These are phyloP conservation scores for Pezicula radicicola DNA, from an alignment of 2,329 filamentous ascomycete species.

Conservation along the genomic window DNA sequence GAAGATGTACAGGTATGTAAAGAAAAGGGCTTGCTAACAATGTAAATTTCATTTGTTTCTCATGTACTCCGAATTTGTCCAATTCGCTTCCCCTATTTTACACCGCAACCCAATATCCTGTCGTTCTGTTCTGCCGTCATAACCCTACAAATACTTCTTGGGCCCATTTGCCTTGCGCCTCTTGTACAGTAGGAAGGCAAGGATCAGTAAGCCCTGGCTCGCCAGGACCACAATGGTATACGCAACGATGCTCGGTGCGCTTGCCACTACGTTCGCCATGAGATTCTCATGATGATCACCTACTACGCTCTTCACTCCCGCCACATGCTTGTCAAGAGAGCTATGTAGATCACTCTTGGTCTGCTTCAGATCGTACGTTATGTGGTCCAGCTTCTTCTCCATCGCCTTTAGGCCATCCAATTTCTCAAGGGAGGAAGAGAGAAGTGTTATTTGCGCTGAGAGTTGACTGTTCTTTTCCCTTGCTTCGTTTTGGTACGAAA, in stretches of 20 bases:
- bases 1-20: too few relatives aligned
- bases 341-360: slow-evolving; percentile 48
- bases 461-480: slow-evolving; percentile 12
- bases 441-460: slow-evolving; percentile 5
- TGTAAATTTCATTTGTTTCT: too few relatives aligned
- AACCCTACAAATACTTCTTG: slow-evolving; percentile 28
- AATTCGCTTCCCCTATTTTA: not conserved
- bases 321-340: slow-evolving; percentile 18
- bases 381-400: slow-evolving; percentile 42
- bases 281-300: slow-evolving; percentile 18
- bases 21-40: too few relatives aligned
- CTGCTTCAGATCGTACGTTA: slow-evolving; percentile 57
- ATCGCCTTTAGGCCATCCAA: slow-evolving; percentile 45
- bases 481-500: slow-evolving; percentile 49
- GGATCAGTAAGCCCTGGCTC: slow-evolving; percentile 20
- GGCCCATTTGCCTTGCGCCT: slow-evolving; percentile 20
- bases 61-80: not conserved
- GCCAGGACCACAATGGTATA: slow-evolving; percentile 7
- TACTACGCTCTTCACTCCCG: slow-evolving; percentile 18
- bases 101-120: not conserved
- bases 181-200: slow-evolving; percentile 27
- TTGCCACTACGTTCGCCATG: slow-evolving; percentile 9
- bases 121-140: not conserved
- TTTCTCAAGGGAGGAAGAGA: slow-evolving; percentile 31
- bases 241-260: slow-evolving; percentile 4